These are phyloP conservation scores for Ogataea minuta DNA, from an alignment of 805 yeast genomes.

Conservation along the genomic window DNA sequence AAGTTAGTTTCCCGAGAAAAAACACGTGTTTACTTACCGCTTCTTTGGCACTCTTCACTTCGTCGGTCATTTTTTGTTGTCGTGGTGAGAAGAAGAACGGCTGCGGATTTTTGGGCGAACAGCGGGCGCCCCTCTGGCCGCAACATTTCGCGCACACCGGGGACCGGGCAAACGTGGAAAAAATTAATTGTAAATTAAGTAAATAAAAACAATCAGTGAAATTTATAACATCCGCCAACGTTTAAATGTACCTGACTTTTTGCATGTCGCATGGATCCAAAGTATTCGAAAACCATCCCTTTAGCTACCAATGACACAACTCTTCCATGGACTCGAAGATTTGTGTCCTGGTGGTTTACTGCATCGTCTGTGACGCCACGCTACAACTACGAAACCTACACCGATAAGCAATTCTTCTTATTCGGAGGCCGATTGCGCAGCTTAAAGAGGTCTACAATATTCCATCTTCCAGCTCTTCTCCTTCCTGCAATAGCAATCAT, in stretches of 20 bases:
- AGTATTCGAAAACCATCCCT: too few species aligned
- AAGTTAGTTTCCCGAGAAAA: slow-evolving; percentile 19
- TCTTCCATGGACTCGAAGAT: too few species aligned
- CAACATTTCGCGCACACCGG: slow-evolving; percentile 12
- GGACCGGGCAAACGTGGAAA: slow-evolving; percentile 7
- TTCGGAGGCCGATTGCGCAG: slow-evolving; percentile 65
- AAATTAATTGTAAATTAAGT: background rate
- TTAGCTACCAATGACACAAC: background rate
- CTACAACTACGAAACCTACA: slow-evolving; percentile 45
- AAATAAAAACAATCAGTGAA: slow-evolving; percentile 3
- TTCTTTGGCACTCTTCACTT: slow-evolving; percentile 31
- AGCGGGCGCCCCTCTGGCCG: slow-evolving; percentile 11
- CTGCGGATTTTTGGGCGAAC: slow-evolving; percentile 10
- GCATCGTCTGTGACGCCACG: slow-evolving; percentile 2
- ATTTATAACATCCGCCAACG: slow-evolving; percentile 1
- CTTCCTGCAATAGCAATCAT: slow-evolving; percentile 9
- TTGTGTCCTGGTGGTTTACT: slow-evolving; percentile 1
- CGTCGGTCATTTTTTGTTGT: slow-evolving; percentile 24
- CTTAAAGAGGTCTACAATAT: slow-evolving; percentile 25
- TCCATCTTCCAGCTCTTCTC: slow-evolving; percentile 14
- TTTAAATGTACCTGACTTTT: background rate
- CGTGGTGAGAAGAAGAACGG: slow-evolving; percentile 12
- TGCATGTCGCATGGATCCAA: too few species aligned
- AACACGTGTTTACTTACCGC: slow-evolving; percentile 23
- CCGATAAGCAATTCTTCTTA: slow-evolving; percentile 41